These are phyloP conservation scores for Backusella australiensis DNA, from an alignment of 192 early-diverging fungal species.

Conservation along the genomic window DNA sequence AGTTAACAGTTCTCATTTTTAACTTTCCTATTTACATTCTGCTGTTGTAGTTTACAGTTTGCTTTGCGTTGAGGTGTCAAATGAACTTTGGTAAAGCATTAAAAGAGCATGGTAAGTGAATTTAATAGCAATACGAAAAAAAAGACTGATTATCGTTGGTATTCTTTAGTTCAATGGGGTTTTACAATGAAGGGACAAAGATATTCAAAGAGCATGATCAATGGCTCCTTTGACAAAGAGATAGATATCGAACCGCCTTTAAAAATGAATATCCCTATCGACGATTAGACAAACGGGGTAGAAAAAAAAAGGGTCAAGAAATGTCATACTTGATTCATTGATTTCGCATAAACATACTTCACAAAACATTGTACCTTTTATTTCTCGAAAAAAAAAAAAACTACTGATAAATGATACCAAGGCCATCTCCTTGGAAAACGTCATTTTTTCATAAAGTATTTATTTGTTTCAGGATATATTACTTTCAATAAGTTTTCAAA, in stretches of 20 bases:
- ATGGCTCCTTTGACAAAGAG: not conserved
- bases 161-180: not conserved
- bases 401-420: not conserved
- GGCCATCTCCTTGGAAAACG: not conserved
- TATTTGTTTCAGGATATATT: not conserved
- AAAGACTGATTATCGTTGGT: not conserved
- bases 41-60: not conserved
- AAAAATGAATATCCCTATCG: not conserved
- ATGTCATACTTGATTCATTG: not conserved
- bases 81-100: not conserved
- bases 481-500: not conserved
- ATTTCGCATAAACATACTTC: not conserved
- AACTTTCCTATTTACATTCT: not conserved
- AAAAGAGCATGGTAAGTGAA: not conserved
- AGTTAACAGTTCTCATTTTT: not conserved
- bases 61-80: not conserved
- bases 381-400: not conserved
- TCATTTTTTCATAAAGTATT: not conserved
- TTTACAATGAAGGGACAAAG: not conserved
- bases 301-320: not conserved
- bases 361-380: not conserved
- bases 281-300: not conserved
- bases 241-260: not conserved
- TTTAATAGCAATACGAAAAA: not conserved
- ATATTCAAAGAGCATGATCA: not conserved